Conservation (phyloP, 2,329 filamentous ascomycete species). For the Ceratocystis diversiconidia region DNA sequence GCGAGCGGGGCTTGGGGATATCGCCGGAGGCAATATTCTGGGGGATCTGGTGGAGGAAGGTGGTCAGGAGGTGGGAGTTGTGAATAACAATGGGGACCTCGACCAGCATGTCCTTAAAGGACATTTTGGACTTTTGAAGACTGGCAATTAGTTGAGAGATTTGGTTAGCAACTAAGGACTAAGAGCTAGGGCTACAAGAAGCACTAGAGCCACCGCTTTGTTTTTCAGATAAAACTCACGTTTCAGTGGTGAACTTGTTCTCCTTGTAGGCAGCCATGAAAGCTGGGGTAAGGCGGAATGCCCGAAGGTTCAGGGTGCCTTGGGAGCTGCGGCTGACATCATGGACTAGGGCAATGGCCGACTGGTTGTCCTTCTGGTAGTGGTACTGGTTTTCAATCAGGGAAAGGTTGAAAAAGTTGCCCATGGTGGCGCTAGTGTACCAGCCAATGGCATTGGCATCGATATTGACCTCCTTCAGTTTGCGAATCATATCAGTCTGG, state of each 20-base stretch:
- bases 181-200: background rate
- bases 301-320: constrained; percentile 75
- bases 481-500: constrained; percentile 93
- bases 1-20: constrained; percentile 61
- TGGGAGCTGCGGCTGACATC: constrained; percentile 92
- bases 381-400: constrained; percentile 97
- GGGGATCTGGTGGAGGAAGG: constrained; percentile 86
- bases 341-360: constrained; percentile 78
- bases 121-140: constrained; percentile 84
- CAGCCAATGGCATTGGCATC: constrained; percentile 96
- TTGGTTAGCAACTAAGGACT: constrained; percentile 8
- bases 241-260: constrained; percentile 92
- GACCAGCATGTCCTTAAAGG: constrained; percentile 83
- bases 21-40: constrained; percentile 39
- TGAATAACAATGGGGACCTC: constrained; percentile 83
- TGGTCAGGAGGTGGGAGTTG: constrained; percentile 94
- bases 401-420: constrained; percentile 89
- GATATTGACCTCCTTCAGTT: constrained; percentile 91
- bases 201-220: background rate
- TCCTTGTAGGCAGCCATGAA: constrained; percentile 94
- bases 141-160: constrained; percentile 31
- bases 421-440: constrained; percentile 98
- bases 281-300: constrained; percentile 72
- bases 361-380: constrained; percentile 92
- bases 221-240: constrained; percentile 38